These are phyloP conservation scores for Pseudozyma hubeiensis DNA, from an alignment of 1,284 basidiomycete species.

Conservation along the genomic window DNA sequence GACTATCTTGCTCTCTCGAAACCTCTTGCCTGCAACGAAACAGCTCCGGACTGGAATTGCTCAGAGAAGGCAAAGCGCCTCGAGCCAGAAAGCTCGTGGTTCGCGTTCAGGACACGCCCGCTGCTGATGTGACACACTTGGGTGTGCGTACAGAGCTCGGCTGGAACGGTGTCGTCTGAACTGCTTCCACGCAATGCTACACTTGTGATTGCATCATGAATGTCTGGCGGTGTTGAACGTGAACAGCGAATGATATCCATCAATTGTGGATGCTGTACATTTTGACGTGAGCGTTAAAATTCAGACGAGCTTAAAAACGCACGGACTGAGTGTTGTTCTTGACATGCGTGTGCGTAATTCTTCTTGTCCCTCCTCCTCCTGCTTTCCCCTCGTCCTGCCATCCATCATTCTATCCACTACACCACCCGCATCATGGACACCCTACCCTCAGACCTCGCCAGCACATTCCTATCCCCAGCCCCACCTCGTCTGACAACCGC, in stretches of 20 bases:
- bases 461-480: not conserved
- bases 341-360: not conserved
- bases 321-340: not conserved
- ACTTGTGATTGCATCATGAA: too few relatives aligned
- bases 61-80: constrained; percentile 55
- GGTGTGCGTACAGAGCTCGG: constrained; percentile 53
- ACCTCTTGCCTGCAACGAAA: not conserved
- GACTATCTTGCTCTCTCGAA: not conserved
- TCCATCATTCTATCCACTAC: not conserved
- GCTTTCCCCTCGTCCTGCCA: not conserved
- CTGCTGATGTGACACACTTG: constrained; percentile 53
- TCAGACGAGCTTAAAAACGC: not conserved
- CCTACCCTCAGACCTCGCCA: not conserved
- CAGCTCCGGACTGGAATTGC: constrained; percentile 51
- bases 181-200: too few relatives aligned
- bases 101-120: constrained; percentile 51
- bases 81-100: constrained; percentile 58
- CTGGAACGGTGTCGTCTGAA: constrained; percentile 55
- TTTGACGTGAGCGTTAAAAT: too few relatives aligned
- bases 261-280: too few relatives aligned
- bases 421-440: not conserved
- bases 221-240: too few relatives aligned
- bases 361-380: not conserved
- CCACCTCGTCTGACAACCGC: not conserved
- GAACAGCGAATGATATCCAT: too few relatives aligned